Evolutionary conservation across 2,329 filamentous ascomycete species (phyloP).

Genomic region (Stemphylium lycopersici): DNA sequence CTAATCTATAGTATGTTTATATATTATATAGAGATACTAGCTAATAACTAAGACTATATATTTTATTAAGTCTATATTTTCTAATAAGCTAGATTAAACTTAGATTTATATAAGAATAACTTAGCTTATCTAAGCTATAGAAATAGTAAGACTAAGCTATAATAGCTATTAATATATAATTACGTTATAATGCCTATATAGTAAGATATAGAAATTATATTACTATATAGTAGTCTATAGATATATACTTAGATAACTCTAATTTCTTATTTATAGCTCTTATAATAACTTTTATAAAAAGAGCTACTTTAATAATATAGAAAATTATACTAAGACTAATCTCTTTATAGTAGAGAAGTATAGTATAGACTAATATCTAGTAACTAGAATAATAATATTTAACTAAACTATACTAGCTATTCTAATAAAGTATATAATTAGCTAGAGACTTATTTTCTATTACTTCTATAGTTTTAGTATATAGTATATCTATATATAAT

Average conservation of each 20-base stretch:
- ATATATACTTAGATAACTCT: background rate
- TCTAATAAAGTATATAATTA: background rate
- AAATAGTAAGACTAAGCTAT: background rate
- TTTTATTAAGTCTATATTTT: background rate
- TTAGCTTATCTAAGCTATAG: slow-evolving; percentile 1
- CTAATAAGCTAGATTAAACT: background rate
- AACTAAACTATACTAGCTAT: background rate
- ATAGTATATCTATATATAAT: background rate
- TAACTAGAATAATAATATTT: background rate
- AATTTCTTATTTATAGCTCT: background rate
- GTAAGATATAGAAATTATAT: background rate
- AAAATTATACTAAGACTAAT: background rate
- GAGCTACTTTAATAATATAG: background rate
- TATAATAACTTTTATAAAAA: background rate
- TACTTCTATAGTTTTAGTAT: background rate
- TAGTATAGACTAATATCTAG: background rate
- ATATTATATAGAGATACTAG: background rate
- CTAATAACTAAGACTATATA: slow-evolving; percentile 5
- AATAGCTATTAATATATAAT: background rate
- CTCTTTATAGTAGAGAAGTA: background rate
- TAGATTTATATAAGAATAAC: background rate
- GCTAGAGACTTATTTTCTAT: background rate
- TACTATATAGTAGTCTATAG: background rate
- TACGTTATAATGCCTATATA: background rate
- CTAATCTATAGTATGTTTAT: slow-evolving; percentile 5